A percentile compares a stretch with the other conserved stretches of the same genome.
phyloP scores from a whole-genome alignment of 2,329 filamentous ascomycete genomes.

The Aspergillus quadrilineatus region DNA sequence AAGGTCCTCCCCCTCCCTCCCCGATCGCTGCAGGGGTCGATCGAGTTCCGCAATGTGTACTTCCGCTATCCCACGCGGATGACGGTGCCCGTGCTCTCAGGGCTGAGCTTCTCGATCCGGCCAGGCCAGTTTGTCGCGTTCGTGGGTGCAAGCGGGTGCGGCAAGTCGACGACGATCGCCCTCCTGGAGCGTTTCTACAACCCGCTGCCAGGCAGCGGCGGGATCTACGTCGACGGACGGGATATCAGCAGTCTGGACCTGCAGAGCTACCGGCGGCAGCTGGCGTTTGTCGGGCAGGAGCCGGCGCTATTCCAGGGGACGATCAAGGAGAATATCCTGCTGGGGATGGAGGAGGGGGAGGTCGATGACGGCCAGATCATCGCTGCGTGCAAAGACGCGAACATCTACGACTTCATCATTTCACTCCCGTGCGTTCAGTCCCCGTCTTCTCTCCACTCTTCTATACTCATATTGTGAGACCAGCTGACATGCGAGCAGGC shows the following conservation, averaged over 20 bases:
- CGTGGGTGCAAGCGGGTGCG: conserved; percentile 55
- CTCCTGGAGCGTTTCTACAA: conserved; percentile 67
- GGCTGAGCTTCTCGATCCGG: conserved; percentile 30
- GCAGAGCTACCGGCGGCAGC: conserved; percentile 58
- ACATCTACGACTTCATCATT: conserved; percentile 30
- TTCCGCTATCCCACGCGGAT: conserved; percentile 30
- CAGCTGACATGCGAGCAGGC: conserved; percentile 1
- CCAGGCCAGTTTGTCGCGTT: conserved; percentile 52
- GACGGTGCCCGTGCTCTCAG: conserved; percentile 19
- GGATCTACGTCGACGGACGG: conserved; percentile 62
- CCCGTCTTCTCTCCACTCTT: background rate
- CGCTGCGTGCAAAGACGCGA: conserved; percentile 27
- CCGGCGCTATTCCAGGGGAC: conserved; percentile 67
- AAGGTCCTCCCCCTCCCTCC: conserved; percentile 17
- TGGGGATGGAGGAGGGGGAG: conserved; percentile 44
- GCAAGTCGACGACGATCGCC: conserved; percentile 64
- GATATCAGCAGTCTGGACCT: conserved; percentile 59
- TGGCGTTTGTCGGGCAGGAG: conserved; percentile 71
- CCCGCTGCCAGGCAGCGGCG: conserved; percentile 59
- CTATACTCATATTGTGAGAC: background rate
- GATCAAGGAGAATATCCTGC: conserved; percentile 65
- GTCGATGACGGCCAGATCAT: conserved; percentile 17
- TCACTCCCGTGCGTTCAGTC: conserved; percentile 22
- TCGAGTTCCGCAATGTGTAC: conserved; percentile 46
- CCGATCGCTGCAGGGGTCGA: conserved; percentile 33